Evolutionary conservation across 140 eudicot genomes (phyloP).

Genomic region (Anethum foeniculum): DNA sequence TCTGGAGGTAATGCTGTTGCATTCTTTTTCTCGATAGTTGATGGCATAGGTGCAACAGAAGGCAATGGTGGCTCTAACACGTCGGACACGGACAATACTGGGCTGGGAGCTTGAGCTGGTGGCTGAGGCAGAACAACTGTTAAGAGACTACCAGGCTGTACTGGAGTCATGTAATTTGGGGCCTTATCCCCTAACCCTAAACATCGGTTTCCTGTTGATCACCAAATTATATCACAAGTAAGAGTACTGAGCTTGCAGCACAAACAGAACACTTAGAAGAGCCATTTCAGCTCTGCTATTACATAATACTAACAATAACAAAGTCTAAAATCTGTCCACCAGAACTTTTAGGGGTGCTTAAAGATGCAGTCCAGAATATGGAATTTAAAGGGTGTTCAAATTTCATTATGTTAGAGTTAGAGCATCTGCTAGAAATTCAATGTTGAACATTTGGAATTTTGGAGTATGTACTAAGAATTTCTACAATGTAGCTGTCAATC

Average conservation of each 20-base stretch:
- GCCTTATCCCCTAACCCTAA: slow-evolving; percentile 27
- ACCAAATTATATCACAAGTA: not conserved
- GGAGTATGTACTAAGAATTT: not conserved
- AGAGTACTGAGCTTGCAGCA: not conserved
- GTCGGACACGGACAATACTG: slow-evolving; percentile 40
- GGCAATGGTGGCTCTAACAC: slow-evolving; percentile 72
- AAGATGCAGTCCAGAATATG: not conserved
- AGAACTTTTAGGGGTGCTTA: not conserved
- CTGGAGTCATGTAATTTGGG: slow-evolving; percentile 48
- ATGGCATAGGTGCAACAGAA: slow-evolving; percentile 28
- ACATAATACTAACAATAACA: not conserved
- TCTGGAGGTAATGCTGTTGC: slow-evolving; percentile 25
- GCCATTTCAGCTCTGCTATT: not conserved
- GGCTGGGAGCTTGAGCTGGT: slow-evolving; percentile 76
- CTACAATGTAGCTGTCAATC: not conserved
- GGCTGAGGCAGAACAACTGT: slow-evolving; percentile 34
- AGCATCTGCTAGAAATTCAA: not conserved
- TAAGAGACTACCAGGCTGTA: slow-evolving; percentile 29
- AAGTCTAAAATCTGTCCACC: not conserved
- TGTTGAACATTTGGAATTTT: not conserved
- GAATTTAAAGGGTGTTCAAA: not conserved
- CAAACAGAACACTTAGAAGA: not conserved
- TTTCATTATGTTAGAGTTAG: not conserved
- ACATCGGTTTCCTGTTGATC: slow-evolving; percentile 62
- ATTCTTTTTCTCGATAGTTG: slow-evolving; percentile 18